These are phyloP conservation scores for Lophium mytilinum DNA, from an alignment of 495 filamentous ascomycete genomes.

Conservation along the genomic window DNA sequence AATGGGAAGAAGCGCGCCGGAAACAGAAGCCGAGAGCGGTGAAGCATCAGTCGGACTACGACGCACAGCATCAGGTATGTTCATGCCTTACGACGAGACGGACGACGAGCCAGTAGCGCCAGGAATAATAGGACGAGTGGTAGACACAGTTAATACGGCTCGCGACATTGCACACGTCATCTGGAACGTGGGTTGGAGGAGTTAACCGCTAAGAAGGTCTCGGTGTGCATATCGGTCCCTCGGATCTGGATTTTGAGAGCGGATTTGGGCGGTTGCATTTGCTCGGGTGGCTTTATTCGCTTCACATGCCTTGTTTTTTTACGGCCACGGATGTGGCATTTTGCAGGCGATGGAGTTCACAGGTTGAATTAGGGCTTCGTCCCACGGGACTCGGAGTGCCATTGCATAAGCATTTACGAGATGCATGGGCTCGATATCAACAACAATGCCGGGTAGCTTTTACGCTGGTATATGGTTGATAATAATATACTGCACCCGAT, in stretches of 20 bases:
- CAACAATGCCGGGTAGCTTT: too few species aligned
- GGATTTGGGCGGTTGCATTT: not conserved
- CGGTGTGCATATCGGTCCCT: too few species aligned
- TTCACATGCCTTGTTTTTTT: too few species aligned
- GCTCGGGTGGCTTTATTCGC: not conserved
- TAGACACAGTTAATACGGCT: constrained; percentile 93
- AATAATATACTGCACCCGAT: too few species aligned
- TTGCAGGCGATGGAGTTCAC: too few species aligned
- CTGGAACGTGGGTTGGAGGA: constrained; percentile 94
- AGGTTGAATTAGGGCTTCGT: too few species aligned
- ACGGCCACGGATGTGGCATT: too few species aligned
- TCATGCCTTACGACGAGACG: constrained; percentile 71
- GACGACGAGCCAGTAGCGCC: constrained; percentile 52
- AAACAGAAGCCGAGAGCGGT: not conserved
- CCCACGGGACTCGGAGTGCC: too few species aligned
- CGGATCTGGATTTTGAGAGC: not conserved
- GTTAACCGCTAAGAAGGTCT: constrained; percentile 1
- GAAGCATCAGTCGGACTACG: constrained; percentile 41
- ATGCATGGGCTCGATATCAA: too few species aligned
- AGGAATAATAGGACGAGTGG: constrained; percentile 68
- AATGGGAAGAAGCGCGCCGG: too few species aligned
- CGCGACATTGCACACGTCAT: constrained; percentile 93
- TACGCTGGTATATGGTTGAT: too few species aligned
- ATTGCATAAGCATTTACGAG: too few species aligned
- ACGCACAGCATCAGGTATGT: constrained; percentile 72